Evolutionary conservation across 768 basidiomycete genomes (phyloP), one percentile per base, ranked within the genome.

Genomic region (Termitomyces sp.): DNA sequence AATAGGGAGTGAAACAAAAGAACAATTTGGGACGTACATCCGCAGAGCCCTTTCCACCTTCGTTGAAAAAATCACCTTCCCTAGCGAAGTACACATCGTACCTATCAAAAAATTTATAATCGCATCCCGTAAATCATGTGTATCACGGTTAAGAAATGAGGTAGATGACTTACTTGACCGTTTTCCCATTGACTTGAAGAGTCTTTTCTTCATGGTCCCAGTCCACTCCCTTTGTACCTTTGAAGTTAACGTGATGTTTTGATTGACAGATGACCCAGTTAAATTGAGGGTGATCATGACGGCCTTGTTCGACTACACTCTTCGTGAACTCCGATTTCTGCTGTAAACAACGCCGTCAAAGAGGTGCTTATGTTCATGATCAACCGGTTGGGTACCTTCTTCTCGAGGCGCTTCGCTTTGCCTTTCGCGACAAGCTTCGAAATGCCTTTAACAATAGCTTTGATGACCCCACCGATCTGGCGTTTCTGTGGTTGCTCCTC

Each of bases 171-270:
- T 24, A 50, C 30, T 50, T 50, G 49, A 50, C 10, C 49, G 20
- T 35, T 20, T 35, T 50, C 13, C 20, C 49, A 35, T 50, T 14
- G 48, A 65, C 54, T 20, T 59, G 52, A 52, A 69, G 60, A 33
- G 65, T 62, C 52, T 65, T 62, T 38, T 65, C 64, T 30, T 57
- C 54, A 47, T 67, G 66, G 32, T 57, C 63, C 66, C 66, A 70
- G 36, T 70, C 67, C 10, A 51, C 62, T 54, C 62, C 63, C 50
- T 52, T 51, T 7, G 6, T 36, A n/a, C 68, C 67, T 26, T 65
- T 60, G 51, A 62, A 68, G 18, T 60, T 28, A 0, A 47, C 61
- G 16, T 47, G 56, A 43, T 69, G 68, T 30, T 63, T 60, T 4
- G 62, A 63, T 40, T 61, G 63, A 53, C 62, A 65, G 18, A 60